These are phyloP conservation scores for Voacanga thouarsii DNA, from an alignment of 257 asterid species.

Conservation along the genomic window DNA sequence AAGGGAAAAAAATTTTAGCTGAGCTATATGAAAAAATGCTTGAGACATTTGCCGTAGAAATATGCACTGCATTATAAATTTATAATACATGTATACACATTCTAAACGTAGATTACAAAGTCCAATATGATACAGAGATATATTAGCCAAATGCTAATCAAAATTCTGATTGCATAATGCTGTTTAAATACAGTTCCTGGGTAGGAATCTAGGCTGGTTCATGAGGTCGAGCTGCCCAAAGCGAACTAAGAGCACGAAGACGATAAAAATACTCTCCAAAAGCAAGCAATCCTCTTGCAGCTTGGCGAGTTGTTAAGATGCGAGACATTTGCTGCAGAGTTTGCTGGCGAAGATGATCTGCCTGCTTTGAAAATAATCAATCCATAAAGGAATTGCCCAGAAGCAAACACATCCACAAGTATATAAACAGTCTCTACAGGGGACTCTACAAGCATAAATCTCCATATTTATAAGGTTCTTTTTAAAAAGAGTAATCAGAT, in stretches of 20 bases:
- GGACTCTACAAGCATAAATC: neutral
- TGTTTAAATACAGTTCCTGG: conserved; percentile 8
- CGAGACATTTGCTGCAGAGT: conserved; percentile 77
- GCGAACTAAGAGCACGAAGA: conserved; percentile 72
- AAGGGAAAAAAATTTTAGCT: too few relatives aligned
- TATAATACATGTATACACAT: neutral
- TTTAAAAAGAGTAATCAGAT: neutral
- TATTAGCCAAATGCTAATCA: conserved; percentile 10
- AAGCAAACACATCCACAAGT: too few relatives aligned
- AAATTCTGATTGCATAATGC: conserved; percentile 2
- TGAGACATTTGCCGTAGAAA: neutral
- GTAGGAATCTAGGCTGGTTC: conserved; percentile 22
- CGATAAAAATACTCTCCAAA: conserved; percentile 86
- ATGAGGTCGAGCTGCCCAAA: conserved; percentile 74
- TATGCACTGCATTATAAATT: neutral
- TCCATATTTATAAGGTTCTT: neutral
- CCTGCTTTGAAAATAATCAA: conserved; percentile 36
- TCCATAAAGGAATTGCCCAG: neutral
- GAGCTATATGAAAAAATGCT: neutral
- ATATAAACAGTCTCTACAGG: too few relatives aligned
- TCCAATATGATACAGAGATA: neutral
- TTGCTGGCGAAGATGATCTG: conserved; percentile 91
- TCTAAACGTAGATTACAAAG: conserved; percentile 2
- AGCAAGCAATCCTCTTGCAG: conserved; percentile 75
- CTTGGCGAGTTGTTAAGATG: conserved; percentile 68